Evolutionary conservation across 306 rosid species (phyloP), one percentile per base, ranked within the genome.

Genomic region (Cicer arietinum): DNA sequence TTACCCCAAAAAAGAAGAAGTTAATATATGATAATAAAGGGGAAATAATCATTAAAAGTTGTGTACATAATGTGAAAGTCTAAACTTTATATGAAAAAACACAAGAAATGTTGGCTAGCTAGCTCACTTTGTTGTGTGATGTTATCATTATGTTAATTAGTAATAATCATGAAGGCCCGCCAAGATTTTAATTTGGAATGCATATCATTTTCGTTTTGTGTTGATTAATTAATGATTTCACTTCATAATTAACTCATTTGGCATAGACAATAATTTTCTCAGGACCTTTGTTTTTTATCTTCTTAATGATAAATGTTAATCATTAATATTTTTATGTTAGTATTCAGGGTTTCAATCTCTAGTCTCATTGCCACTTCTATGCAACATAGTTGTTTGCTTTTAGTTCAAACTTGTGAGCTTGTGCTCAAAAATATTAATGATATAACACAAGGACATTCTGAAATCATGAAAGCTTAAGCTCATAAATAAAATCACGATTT

Each of bases 141-240:
- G 46, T 40, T 40, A 41, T 14, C 10, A 37, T 39, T 30, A 9
- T 6, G 7, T 6, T 50, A 69, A 69, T 67, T 72, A 12, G 14
- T 40, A 72, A 44, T 17, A 51, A 58, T 74, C 56, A 59, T 73
- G 70, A 60, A 60, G 51, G 68, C 47, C 64, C 69, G 40, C 54
- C 39, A 74, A 74, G 79, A 22, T 37, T 37, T 46, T 73, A 54
- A 35, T 63, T 71, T 42, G 43, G 13, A 80, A 42, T 47, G 43
- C 41, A 40, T 18, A 46, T 64, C 14, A 64, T 8, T 64, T 64
- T 64, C 7, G 71, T 13, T 10, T 25, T 61, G 61, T 79, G 67
- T 35, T 61, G 77, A 35, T 59, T 63, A 7, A 5, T 11, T 58
- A 63, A 40, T 67, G 40, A 40, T 14, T 47, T 74, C 50, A 35